A percentile compares a stretch with the other conserved stretches of the same genome.
Evolutionary conservation across 2,329 filamentous ascomycete genomes (phyloP).

Genomic region (Fusarium newnesense): DNA sequence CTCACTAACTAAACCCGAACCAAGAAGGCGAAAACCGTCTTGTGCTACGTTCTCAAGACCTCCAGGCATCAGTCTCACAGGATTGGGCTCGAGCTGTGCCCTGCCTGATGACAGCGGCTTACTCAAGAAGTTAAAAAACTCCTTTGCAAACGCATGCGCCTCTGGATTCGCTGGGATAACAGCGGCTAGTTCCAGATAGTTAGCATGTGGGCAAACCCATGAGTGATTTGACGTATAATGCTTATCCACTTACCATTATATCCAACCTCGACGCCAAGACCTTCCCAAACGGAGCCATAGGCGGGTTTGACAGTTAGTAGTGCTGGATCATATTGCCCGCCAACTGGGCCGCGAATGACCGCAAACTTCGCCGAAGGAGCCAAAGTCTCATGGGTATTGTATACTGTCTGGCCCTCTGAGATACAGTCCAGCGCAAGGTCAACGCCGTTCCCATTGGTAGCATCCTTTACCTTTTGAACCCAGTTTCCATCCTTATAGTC

Average conservation of each 20-base stretch:
- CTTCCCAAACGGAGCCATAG: constrained; percentile 57
- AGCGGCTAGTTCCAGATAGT: not conserved
- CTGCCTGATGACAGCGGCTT: not conserved
- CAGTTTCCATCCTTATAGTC: constrained; percentile 52
- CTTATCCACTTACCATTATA: constrained; percentile 46
- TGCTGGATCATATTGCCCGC: constrained; percentile 38
- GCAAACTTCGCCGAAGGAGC: constrained; percentile 38
- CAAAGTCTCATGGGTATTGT: constrained; percentile 44
- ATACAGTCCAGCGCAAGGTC: constrained; percentile 54
- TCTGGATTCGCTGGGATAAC: constrained; percentile 29
- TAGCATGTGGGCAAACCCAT: fast-evolving
- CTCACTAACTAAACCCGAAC: constrained; percentile 36
- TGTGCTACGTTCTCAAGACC: constrained; percentile 41
- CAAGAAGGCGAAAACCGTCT: constrained; percentile 46
- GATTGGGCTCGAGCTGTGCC: constrained; percentile 43
- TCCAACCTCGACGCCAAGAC: constrained; percentile 51
- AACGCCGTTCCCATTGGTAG: constrained; percentile 43
- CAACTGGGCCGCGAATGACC: constrained; percentile 38
- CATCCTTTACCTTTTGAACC: constrained; percentile 44
- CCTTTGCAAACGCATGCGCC: constrained; percentile 46
- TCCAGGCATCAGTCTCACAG: constrained; percentile 47
- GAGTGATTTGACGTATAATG: fast-evolving
- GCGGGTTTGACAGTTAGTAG: constrained; percentile 46
- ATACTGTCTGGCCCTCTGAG: constrained; percentile 51
- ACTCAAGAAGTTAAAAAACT: constrained; percentile 51